Evolutionary conservation across 225 moss, liverwort and hornwort species (phyloP).

Genomic region (Lunularia cruciata): DNA sequence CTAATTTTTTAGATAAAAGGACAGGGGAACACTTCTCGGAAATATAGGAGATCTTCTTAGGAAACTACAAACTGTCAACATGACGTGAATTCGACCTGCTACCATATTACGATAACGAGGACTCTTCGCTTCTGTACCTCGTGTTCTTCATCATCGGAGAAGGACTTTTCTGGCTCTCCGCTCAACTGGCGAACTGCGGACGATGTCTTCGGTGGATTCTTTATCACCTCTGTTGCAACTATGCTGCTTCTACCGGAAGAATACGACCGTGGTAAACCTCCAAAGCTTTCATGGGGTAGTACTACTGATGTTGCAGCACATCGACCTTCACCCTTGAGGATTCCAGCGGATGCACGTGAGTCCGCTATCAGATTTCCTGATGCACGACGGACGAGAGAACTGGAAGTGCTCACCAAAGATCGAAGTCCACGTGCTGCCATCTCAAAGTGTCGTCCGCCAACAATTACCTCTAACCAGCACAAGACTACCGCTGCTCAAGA

Average conservation of each 20-base stretch:
- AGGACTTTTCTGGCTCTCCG: constrained; percentile 33
- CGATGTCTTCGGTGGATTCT: neutral
- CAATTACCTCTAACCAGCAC: no score
- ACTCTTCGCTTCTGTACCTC: constrained; percentile 25
- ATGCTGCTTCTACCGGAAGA: neutral
- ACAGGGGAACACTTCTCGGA: neutral
- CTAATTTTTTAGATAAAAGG: neutral
- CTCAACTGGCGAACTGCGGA: constrained; percentile 23
- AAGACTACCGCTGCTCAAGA: no score
- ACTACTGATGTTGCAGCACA: neutral
- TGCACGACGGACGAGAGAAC: constrained; percentile 11
- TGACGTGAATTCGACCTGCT: neutral
- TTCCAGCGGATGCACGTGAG: neutral
- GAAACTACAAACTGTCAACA: neutral
- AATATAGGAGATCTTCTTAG: neutral
- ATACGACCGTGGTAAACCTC: neutral
- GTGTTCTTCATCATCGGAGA: constrained; percentile 19
- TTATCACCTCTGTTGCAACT: neutral
- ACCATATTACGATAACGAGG: neutral
- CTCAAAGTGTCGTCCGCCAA: neutral
- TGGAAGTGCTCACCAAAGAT: constrained; percentile 11
- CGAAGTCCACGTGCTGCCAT: constrained; percentile 28
- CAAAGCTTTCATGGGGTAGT: neutral
- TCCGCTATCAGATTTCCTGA: neutral
- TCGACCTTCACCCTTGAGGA: neutral